Base-by-base conservation (phyloP, 305 asterid species). In the Euphrasia arctica region DNA sequence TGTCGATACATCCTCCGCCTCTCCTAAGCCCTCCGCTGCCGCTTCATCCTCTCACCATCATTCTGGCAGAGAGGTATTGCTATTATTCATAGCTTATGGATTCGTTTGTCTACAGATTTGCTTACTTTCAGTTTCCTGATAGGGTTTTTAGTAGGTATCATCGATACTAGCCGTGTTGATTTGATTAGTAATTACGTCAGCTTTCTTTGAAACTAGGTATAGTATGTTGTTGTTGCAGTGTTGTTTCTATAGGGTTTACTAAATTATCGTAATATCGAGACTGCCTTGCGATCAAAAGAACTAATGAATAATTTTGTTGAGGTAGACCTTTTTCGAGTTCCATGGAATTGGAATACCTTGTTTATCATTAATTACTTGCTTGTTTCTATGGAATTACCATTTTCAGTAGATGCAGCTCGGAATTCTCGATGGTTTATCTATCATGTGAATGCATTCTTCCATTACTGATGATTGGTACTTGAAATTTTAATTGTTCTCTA, bases 41-140 rank as follows among this genome's bases (percentile, higher is more conserved):
- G 72, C 76, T 27, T 64, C 90, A 36, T 82, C 95, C 66, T 74
- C 95, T 47, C 86, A 83, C 48, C 91, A 80, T 63, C 82, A 79
- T 66, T 70, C 97, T 14, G 89, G 95, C 70, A 83, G 93, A 4
- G 93, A 90, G 90, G 97, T 66, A 12, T 18, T 63, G 5, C 22
- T 51, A 2, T 36, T 18, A 2, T 36, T 29, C 25, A 51, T 18
- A 9, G 4, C 8, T 15, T 15, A 51, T 5, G 9, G 42, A 0
- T 60, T 25, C 57, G 36, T 2, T 15, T 32, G 31, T 58, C 9
- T 41, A 0, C 12, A 0, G 51, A 52, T 54, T 54, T 51, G 43
- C 63, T 29, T 65, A n/a, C 63, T 54, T 50, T 39, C 43, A 39
- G 43, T 39, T 39, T 64, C 47, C 65, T 1, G 54, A 63, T 74